Evolutionary conservation across 2,329 filamentous ascomycete species (phyloP).

Genomic region (Fusarium chlamydosporum): DNA sequence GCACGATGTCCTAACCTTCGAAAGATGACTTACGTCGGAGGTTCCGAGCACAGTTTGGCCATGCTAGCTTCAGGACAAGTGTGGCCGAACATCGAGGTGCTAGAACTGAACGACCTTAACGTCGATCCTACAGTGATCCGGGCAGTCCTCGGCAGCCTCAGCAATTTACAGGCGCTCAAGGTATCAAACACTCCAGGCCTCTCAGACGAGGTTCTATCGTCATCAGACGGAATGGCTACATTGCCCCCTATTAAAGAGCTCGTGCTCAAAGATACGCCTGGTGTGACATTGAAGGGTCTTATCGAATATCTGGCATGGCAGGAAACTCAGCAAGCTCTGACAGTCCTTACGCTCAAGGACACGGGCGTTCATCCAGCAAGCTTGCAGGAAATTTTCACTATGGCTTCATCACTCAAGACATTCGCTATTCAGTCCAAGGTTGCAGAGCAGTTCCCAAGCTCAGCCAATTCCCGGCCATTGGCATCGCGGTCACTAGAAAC

Average conservation of each 20-base stretch:
- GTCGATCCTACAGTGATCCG: slow-evolving; percentile 80
- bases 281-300: slow-evolving; percentile 80
- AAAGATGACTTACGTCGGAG: slow-evolving; percentile 88
- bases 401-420: slow-evolving; percentile 70
- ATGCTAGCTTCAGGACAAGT: slow-evolving; percentile 73
- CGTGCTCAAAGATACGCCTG: slow-evolving; percentile 77
- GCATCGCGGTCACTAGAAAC: slow-evolving; percentile 77
- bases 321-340: slow-evolving; percentile 72
- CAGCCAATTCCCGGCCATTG: slow-evolving; percentile 69
- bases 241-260: slow-evolving; percentile 83
- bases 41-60: slow-evolving; percentile 83
- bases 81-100: slow-evolving; percentile 79
- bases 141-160: slow-evolving; percentile 77
- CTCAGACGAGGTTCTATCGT: slow-evolving; percentile 81
- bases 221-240: slow-evolving; percentile 74
- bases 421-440: slow-evolving; percentile 68
- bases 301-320: slow-evolving; percentile 74
- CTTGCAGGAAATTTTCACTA: slow-evolving; percentile 72
- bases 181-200: slow-evolving; percentile 78
- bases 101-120: slow-evolving; percentile 77
- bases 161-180: slow-evolving; percentile 79
- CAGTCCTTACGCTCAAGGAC: slow-evolving; percentile 76
- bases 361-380: slow-evolving; percentile 77
- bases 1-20: slow-evolving; percentile 85
- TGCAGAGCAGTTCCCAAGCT: slow-evolving; percentile 64